These are phyloP conservation scores for Aeschynomene evenia DNA, from an alignment of 306 rosid genomes.

Conservation along the genomic window DNA sequence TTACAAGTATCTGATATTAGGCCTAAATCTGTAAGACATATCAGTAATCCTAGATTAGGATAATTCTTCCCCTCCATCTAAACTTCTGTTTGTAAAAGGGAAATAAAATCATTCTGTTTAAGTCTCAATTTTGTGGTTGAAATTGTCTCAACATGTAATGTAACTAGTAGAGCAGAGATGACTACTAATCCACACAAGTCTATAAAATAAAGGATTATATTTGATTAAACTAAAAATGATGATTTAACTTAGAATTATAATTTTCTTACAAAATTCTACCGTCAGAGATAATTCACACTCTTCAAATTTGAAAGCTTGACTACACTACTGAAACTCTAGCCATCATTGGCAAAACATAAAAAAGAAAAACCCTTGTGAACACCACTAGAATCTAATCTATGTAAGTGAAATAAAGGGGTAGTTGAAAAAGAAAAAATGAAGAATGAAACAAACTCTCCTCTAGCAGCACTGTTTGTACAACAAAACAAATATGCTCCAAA, in stretches of 20 bases:
- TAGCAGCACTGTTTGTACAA: conserved; percentile 61
- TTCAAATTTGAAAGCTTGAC: conserved; percentile 45
- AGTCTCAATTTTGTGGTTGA: neutral
- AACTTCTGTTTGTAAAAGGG: no score
- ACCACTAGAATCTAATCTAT: conserved; percentile 41
- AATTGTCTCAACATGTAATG: neutral
- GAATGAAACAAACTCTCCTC: conserved; percentile 38
- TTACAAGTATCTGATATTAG: no score
- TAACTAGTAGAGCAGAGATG: neutral
- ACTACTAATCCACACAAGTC: neutral
- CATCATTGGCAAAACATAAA: conserved; percentile 37
- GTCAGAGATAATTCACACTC: conserved; percentile 53
- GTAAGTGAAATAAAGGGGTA: neutral
- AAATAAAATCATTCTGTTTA: no score
- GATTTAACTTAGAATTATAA: conserved; percentile 34
- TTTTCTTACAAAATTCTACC: conserved; percentile 59
- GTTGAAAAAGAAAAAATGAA: neutral
- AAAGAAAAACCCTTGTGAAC: conserved; percentile 32
- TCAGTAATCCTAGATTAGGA: no score
- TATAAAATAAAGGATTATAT: neutral
- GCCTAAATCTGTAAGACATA: no score
- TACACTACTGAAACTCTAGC: conserved; percentile 37
- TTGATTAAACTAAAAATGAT: conserved; percentile 33
- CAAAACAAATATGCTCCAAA: conserved; percentile 44
- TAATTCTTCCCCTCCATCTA: no score